phyloP scores from a whole-genome alignment of 179 eudicot species.

The Beta macrorhiza region DNA sequence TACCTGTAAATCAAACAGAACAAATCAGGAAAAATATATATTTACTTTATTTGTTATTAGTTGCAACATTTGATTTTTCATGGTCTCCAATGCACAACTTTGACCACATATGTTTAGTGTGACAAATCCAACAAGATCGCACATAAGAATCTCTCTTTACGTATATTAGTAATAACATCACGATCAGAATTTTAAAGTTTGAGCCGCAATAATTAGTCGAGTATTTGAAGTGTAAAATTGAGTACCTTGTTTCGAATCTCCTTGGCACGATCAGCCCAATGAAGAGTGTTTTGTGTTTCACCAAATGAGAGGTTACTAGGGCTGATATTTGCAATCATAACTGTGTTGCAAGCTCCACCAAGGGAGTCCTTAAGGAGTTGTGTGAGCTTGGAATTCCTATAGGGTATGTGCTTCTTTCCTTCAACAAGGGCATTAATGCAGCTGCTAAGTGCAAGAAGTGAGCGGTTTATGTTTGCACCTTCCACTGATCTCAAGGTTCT shows the following conservation, averaged over 20 bases:
- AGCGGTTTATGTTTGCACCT: slow-evolving; percentile 82
- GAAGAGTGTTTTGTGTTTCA: slow-evolving; percentile 92
- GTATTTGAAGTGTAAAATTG: background rate
- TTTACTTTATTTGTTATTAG: background rate
- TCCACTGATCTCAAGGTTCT: slow-evolving; percentile 79
- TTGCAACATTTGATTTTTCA: no score
- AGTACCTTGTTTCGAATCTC: slow-evolving; percentile 81
- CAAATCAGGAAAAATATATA: background rate
- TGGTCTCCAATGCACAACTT: no score
- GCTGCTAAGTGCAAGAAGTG: slow-evolving; percentile 88
- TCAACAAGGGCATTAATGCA: slow-evolving; percentile 90
- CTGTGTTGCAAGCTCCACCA: slow-evolving; percentile 89
- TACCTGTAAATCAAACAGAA: slow-evolving; percentile 37
- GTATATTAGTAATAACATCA: no score
- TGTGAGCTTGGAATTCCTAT: slow-evolving; percentile 86
- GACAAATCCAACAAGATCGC: no score
- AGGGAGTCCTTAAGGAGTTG: slow-evolving; percentile 88
- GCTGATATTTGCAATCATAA: slow-evolving; percentile 86
- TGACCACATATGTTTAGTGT: no score
- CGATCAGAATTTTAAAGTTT: background rate
- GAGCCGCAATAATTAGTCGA: background rate
- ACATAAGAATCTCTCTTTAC: no score
- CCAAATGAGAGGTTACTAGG: slow-evolving; percentile 74
- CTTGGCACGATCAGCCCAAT: slow-evolving; percentile 94
- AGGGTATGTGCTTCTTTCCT: slow-evolving; percentile 91